Evolutionary conservation across 169 alveolate genomes (phyloP).

Genomic region (Plasmodium falciparum): DNA sequence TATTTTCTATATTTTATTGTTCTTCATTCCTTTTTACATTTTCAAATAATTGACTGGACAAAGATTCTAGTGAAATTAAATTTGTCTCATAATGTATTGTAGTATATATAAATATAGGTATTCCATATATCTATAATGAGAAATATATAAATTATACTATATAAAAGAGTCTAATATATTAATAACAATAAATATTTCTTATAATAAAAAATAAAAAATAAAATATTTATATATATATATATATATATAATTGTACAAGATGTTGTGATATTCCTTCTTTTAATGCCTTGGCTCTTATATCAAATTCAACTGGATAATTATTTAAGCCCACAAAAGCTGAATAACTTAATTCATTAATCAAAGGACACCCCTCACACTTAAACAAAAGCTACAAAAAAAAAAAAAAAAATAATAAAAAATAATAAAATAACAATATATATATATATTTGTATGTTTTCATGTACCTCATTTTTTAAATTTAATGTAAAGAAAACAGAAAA

Average conservation of each 20-base stretch:
- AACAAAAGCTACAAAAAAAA: conserved; percentile 20
- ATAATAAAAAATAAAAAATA: neutral
- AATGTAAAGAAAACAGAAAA: conserved; percentile 54
- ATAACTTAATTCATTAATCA: conserved; percentile 40
- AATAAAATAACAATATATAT: too few species aligned
- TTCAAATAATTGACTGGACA: conserved; percentile 51
- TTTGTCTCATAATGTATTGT: conserved; percentile 7
- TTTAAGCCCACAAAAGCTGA: conserved; percentile 25
- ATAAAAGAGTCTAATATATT: neutral
- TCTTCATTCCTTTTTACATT: conserved; percentile 40
- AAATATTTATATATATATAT: too few species aligned
- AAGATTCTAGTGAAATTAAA: conserved; percentile 46
- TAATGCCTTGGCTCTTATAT: conserved; percentile 64
- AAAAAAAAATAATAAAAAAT: too few species aligned
- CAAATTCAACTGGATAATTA: conserved; percentile 39
- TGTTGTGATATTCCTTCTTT: conserved; percentile 74
- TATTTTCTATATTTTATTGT: neutral
- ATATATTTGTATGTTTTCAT: neutral
- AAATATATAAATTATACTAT: conserved; percentile 3
- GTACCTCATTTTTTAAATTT: conserved; percentile 49
- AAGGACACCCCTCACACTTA: conserved; percentile 50
- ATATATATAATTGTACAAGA: conserved; percentile 28
- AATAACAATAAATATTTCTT: neutral
- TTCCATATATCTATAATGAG: conserved; percentile 54
- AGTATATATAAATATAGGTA: conserved; percentile 54